Conservation (phyloP, 2,329 filamentous ascomycete genomes). For the Blastomyces silverae region DNA sequence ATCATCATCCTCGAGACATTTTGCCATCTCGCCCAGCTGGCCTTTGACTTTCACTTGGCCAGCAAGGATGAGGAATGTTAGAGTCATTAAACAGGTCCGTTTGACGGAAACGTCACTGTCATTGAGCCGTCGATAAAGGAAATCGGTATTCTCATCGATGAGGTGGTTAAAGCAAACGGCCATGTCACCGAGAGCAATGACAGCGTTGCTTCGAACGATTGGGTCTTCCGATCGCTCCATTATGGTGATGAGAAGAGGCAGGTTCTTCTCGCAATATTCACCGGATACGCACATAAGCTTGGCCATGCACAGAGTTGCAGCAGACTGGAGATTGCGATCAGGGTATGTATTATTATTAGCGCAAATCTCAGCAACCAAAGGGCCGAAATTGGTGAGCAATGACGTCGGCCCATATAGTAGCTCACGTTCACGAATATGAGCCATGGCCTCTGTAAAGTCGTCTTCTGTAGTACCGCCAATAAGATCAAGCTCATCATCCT, state of each 20-base stretch:
- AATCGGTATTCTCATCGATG: constrained; percentile 98
- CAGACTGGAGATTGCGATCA: constrained; percentile 82
- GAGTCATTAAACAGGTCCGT: constrained; percentile 94
- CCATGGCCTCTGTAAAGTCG: constrained; percentile 82
- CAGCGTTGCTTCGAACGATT: constrained; percentile 89
- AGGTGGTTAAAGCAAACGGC: constrained; percentile 99
- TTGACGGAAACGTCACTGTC: constrained; percentile 87
- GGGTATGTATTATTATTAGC: constrained; percentile 88
- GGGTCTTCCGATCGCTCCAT: constrained; percentile 91
- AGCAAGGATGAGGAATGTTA: constrained; percentile 93
- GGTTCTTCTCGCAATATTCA: constrained; percentile 90
- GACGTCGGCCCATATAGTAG: constrained; percentile 76
- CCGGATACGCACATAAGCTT: constrained; percentile 98
- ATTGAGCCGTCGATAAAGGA: constrained; percentile 86
- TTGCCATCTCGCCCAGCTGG: constrained; percentile 97
- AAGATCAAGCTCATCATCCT: constrained; percentile 84
- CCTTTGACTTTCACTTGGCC: constrained; percentile 99
- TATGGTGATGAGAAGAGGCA: constrained; percentile 92
- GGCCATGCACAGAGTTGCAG: constrained; percentile 86
- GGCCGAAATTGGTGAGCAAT: constrained; percentile 82
- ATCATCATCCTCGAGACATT: constrained; percentile 95
- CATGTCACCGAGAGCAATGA: constrained; percentile 97
- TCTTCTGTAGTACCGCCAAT: constrained; percentile 96
- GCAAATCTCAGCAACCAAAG: constrained; percentile 87
- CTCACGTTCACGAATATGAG: constrained; percentile 76